Evolutionary conservation across 1,284 basidiomycete genomes (phyloP).

Genomic region (Agaricales sp.): DNA sequence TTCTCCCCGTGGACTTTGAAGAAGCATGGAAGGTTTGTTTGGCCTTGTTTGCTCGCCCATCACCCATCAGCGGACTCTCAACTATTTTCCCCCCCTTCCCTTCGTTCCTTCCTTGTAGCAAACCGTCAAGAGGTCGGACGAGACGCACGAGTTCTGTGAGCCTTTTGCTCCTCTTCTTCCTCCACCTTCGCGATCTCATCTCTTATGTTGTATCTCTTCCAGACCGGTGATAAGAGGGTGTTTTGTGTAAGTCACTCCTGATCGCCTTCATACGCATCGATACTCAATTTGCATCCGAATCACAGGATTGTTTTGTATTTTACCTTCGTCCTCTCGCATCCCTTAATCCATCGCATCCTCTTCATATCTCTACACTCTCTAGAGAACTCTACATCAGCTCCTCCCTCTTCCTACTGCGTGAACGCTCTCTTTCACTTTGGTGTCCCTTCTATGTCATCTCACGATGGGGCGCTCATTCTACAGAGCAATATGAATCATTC

Average conservation of each 20-base stretch:
- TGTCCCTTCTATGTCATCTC: constrained; percentile 43
- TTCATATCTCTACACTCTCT: no score
- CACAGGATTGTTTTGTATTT: no score
- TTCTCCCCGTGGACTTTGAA: constrained; percentile 96
- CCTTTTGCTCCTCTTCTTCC: constrained; percentile 11
- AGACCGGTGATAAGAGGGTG: not conserved
- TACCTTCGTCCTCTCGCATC: no score
- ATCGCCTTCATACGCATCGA: no score
- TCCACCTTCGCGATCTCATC: constrained; percentile 14
- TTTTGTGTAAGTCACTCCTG: constrained; percentile 11
- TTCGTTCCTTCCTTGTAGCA: constrained; percentile 40
- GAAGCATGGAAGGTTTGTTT: constrained; percentile 94
- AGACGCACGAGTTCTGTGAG: constrained; percentile 94
- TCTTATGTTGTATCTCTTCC: constrained; percentile 18
- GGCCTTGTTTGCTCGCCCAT: constrained; percentile 26
- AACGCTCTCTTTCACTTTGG: constrained; percentile 69
- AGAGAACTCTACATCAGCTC: no score
- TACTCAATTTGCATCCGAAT: no score
- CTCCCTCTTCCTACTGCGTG: no score
- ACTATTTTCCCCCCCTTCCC: no score
- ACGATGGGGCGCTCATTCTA: constrained; percentile 76
- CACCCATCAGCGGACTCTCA: constrained; percentile 22
- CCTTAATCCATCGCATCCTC: no score
- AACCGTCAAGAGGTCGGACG: constrained; percentile 90
- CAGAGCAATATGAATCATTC: constrained; percentile 52